These are phyloP conservation scores for Mortierella alpina DNA, from an alignment of 192 early-diverging fungal species.

Conservation along the genomic window DNA sequence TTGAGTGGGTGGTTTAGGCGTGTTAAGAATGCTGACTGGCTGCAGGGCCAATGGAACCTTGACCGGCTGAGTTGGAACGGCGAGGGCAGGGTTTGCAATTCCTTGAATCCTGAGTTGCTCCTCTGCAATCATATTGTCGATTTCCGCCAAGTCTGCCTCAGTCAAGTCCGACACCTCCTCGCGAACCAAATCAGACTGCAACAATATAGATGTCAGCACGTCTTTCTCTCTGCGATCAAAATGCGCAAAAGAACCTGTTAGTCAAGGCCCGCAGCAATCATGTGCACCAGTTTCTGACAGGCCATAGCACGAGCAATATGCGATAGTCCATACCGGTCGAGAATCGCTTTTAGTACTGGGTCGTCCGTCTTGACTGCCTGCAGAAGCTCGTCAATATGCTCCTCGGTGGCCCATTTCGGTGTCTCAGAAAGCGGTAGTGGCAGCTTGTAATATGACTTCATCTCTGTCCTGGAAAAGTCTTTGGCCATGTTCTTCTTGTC, in stretches of 20 bases:
- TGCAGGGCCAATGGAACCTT: too few relatives aligned
- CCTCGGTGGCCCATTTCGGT: constrained; percentile 18
- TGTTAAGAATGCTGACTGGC: too few relatives aligned
- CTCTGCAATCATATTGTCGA: constrained; percentile 26
- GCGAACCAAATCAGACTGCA: constrained; percentile 28
- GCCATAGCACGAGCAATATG: background rate
- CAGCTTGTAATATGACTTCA: constrained; percentile 66
- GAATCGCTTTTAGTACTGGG: constrained; percentile 12
- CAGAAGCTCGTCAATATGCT: constrained; percentile 17
- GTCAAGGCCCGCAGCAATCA: background rate
- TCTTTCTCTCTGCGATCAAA: constrained; percentile 18
- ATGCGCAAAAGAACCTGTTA: background rate
- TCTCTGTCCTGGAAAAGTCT: constrained; percentile 54
- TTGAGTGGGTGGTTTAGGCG: too few relatives aligned
- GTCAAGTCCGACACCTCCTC: constrained; percentile 45
- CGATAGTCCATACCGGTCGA: constrained; percentile 18
- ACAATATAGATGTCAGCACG: constrained; percentile 7
- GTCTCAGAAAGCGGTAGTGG: constrained; percentile 3
- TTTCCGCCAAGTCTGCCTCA: constrained; percentile 43
- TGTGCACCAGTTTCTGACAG: background rate
- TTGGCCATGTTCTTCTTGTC: constrained; percentile 67
- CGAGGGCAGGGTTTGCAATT: background rate
- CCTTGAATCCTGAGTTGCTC: constrained; percentile 25
- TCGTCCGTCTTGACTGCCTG: constrained; percentile 31
- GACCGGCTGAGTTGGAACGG: too few relatives aligned